Evolutionary conservation across 2,329 filamentous ascomycete genomes (phyloP), one percentile per base, ranked within the genome.

Genomic region (Fusarium veterinarium): DNA sequence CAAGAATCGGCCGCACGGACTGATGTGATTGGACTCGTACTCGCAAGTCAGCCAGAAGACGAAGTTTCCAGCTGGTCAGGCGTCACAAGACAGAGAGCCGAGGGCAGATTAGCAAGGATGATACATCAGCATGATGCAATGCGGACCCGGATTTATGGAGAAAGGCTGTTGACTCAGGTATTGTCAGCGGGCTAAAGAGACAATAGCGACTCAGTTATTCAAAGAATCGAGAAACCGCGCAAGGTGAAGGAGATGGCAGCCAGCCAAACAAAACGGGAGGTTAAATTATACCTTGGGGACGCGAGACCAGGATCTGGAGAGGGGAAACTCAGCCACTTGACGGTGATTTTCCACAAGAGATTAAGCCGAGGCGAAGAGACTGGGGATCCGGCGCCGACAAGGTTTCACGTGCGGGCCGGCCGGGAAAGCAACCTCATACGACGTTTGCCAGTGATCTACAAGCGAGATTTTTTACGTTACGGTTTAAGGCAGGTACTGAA

Each of bases 91-190:
- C 74, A 62, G 38, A 46, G 52, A 58, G 49, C 49, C 56, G 57
- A 74, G 46, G 64, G 57, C 56, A 72, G 49, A 46, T 58, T 62
- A 57, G 51, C 66, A 72, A 61, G 74, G 73, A 60, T 74, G 53
- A 44, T 75, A 64, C 74, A 77, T 77, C 76, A 77, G 65, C 48
- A 71, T 77, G 75, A 77, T 77, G 75, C 74, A 77, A 77, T 76
- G 55, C 51, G 49, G 52, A 51, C 60, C 67, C 73, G 57, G 52
- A 67, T 74, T 76, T 77, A 70, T 74, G 74, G 74, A 75, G 72
- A 68, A 68, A 64, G 59, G 60, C 58, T 40, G 55, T 69, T 66
- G 66, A 68, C 64, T 74, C 73, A 69, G 38, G 37, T 52, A 72
- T 77, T 75, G 68, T 72, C 61, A 72, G 69, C 51, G 65, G 65